phyloP scores from a whole-genome alignment of 2,329 filamentous ascomycete genomes.

The Aspergillus sp. region DNA sequence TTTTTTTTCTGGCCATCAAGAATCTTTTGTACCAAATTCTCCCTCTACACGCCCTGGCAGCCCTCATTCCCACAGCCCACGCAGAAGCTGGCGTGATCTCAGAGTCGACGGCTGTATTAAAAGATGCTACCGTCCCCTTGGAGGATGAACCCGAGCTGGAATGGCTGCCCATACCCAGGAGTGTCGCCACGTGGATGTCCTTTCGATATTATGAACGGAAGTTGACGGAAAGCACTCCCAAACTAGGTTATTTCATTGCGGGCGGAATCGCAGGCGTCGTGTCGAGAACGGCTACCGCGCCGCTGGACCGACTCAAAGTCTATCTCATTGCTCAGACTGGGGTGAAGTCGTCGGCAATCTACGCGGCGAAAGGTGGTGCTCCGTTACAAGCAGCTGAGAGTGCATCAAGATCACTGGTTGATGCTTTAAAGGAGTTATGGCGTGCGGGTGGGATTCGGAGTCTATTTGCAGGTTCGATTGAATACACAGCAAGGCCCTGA shows the following conservation, averaged over 20 bases:
- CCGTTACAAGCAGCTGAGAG: slow-evolving; percentile 57
- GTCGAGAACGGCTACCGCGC: slow-evolving; percentile 89
- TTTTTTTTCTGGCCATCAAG: slow-evolving; percentile 25
- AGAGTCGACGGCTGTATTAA: slow-evolving; percentile 18
- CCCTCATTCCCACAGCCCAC: slow-evolving; percentile 24
- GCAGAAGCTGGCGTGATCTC: slow-evolving; percentile 22
- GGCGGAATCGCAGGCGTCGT: slow-evolving; percentile 91
- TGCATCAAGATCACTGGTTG: slow-evolving; percentile 59
- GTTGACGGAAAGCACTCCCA: slow-evolving; percentile 40
- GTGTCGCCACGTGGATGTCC: slow-evolving; percentile 38
- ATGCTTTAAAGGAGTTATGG: slow-evolving; percentile 72
- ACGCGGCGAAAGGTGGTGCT: slow-evolving; percentile 62
- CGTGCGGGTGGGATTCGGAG: slow-evolving; percentile 76
- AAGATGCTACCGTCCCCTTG: slow-evolving; percentile 22
- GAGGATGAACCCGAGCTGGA: slow-evolving; percentile 33
- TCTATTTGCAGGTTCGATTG: slow-evolving; percentile 77
- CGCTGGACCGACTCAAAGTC: slow-evolving; percentile 92
- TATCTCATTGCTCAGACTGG: slow-evolving; percentile 89
- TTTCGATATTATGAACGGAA: slow-evolving; percentile 37
- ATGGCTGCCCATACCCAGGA: slow-evolving; percentile 35
- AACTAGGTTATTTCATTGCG: slow-evolving; percentile 88
- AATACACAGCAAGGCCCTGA: background rate
- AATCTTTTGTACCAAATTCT: slow-evolving; percentile 29
- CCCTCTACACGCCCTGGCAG: slow-evolving; percentile 25
- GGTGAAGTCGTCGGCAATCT: slow-evolving; percentile 49